These are phyloP conservation scores for Hypericum perforatum DNA, from an alignment of 345 rosid genomes.

Conservation along the genomic window DNA sequence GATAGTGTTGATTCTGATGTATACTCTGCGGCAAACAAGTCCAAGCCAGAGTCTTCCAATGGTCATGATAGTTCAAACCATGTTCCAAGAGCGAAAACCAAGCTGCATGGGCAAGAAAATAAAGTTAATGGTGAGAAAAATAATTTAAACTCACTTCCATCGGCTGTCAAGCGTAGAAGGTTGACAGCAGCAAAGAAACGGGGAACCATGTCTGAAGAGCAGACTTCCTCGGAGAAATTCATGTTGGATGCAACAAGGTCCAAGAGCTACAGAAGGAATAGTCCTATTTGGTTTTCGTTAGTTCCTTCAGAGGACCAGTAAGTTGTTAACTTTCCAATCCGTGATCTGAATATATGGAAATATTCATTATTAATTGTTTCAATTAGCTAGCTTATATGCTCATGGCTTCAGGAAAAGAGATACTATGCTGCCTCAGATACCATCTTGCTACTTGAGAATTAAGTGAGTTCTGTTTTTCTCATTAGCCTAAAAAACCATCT, in stretches of 20 bases:
- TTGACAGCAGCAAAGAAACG: conserved; percentile 22
- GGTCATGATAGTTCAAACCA: conserved; percentile 20
- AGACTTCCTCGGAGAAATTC: conserved; percentile 34
- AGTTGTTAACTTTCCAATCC: conserved; percentile 19
- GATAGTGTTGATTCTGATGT: conserved; percentile 28
- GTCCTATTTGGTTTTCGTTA: conserved; percentile 93
- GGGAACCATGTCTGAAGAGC: conserved; percentile 37
- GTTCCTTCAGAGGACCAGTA: conserved; percentile 83
- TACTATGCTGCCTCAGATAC: conserved; percentile 71
- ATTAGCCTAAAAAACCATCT: too few species aligned
- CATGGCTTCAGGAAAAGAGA: conserved; percentile 65
- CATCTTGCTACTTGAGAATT: conserved; percentile 68
- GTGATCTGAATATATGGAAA: too few species aligned
- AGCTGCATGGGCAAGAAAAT: conserved; percentile 39
- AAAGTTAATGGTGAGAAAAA: too few species aligned
- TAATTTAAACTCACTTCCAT: too few species aligned
- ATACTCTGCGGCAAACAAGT: conserved; percentile 29
- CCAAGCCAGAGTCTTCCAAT: conserved; percentile 16
- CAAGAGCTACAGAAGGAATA: conserved; percentile 42
- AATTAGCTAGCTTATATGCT: conserved; percentile 3
- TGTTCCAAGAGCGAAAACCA: conserved; percentile 35
- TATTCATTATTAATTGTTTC: too few species aligned
- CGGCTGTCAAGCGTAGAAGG: too few species aligned
- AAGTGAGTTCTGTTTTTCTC: conserved; percentile 34
- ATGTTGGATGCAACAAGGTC: conserved; percentile 39